Evolutionary conservation across 495 filamentous ascomycete species (phyloP).

Genomic region (Penicillium canariense): DNA sequence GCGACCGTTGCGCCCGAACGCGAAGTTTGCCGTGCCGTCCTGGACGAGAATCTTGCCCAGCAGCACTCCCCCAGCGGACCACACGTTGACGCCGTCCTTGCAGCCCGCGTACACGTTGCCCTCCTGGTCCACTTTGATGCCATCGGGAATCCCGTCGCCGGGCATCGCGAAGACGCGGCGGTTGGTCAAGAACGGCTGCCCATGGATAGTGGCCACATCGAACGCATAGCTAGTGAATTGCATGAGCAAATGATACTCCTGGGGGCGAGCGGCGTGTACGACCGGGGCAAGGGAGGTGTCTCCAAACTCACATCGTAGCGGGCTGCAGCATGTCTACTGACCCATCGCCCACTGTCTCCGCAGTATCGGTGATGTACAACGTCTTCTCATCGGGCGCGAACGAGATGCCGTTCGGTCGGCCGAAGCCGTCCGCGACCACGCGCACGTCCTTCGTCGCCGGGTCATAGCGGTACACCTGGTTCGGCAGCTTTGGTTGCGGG

Average conservation of each 20-base stretch:
- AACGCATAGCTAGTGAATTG: slow-evolving; percentile 25
- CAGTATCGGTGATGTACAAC: slow-evolving; percentile 55
- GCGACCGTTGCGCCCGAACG: slow-evolving; percentile 41
- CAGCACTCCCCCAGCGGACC: slow-evolving; percentile 53
- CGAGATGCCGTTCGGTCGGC: slow-evolving; percentile 46
- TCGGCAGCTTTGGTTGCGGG: slow-evolving; percentile 44
- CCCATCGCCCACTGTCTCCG: slow-evolving; percentile 23
- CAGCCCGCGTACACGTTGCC: slow-evolving; percentile 63
- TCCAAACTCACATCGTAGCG: slow-evolving; percentile 28
- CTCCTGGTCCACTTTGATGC: slow-evolving; percentile 56
- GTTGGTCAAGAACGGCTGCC: slow-evolving; percentile 45
- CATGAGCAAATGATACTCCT: neutral
- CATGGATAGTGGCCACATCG: slow-evolving; percentile 20
- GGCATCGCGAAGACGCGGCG: slow-evolving; percentile 59
- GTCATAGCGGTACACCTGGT: slow-evolving; percentile 53
- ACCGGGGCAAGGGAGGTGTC: neutral
- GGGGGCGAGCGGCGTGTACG: neutral
- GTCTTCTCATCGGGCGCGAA: slow-evolving; percentile 47
- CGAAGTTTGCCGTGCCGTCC: slow-evolving; percentile 42
- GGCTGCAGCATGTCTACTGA: slow-evolving; percentile 14
- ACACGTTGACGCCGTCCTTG: slow-evolving; percentile 62
- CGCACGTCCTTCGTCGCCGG: slow-evolving; percentile 43
- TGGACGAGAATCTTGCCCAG: slow-evolving; percentile 52
- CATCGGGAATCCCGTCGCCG: slow-evolving; percentile 55
- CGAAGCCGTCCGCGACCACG: slow-evolving; percentile 51